Base-by-base conservation (phyloP, 768 basidiomycete genomes). In the Russula griseocarnosa region DNA sequence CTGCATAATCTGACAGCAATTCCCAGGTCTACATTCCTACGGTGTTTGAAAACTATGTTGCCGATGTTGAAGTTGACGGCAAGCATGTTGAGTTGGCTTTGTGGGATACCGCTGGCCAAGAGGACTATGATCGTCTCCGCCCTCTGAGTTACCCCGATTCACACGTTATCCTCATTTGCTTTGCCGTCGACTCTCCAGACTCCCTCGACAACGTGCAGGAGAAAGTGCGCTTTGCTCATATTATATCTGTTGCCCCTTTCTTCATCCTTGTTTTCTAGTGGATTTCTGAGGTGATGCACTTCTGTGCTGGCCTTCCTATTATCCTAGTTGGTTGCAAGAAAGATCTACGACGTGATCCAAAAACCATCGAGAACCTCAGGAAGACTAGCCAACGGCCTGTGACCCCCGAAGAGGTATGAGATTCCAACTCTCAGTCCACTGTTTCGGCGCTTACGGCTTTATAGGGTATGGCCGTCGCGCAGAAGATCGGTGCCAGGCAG, bases 21-120 rank as follows among this genome's bases (percentile, higher is more conserved):
- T 0, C 28, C 11, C 69, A 98, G 96, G 97, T 98, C 71, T 98
- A 98, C 74, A 94, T 98, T 67, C 97, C 97, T 55, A 99, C 97
- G 63, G 97, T 99, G 57, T 99, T 98, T 71, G 97, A 99, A 83
- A 98, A 98, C 86, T 97, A 98, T 76, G 96, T 97, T 61, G 96
- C 96, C 70, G 95, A 98, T 76, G 94, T 98, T 55, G 94, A 98
- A 76, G 95, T 98, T 66, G 96, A 98, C 73, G 92, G 92, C 70
- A 98, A 96, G 80, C 92, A 95, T 74, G 95, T 98, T 71, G 97
- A 99, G 78, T 83, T 99, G 71, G 96, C 97, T 32, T 79, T 99
- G 71, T 98, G 97, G 97, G 97, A 98, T 95, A 98, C 97, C 58
- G 96, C 97, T 38, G 97, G 97, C 59, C 96, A 98, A 76, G 96